Base-by-base conservation (phyloP, 129 eudicot genomes). In the Centaurea solstitialis region DNA sequence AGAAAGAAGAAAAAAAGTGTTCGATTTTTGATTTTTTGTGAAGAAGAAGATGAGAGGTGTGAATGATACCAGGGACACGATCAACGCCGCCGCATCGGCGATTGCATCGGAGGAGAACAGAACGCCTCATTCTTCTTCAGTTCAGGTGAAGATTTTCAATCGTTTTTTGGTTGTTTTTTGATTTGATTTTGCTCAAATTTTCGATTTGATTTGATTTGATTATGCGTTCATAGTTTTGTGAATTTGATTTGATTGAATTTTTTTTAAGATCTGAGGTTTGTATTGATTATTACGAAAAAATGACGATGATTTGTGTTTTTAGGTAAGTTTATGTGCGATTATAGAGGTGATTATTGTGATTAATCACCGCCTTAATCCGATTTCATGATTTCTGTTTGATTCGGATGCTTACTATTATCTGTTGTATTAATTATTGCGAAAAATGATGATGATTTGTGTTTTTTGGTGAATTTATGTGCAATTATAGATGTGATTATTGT, bases 41-140 rank as follows among this genome's bases (percentile, higher is more conserved):
- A 80, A 81, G 20, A 76, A 80, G 83, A 72, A 81, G 20, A 76
- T 83, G 83, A 72, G 83, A 45, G 85, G 74, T 43, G 81, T 77
- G 43, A 77, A 84, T 72, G 81, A 77, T 41, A 80, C 91, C 15
- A 77, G 61, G 28, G 87, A 85, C 0, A 88, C 91, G 74, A 82
- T 88, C 75, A 88, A 79, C 89, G 91, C 89, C 7, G 91, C 91
- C 23, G 91, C 91, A 0, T 76, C 80, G 68, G 91, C 79, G 79
- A 88, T 88, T 71, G 85, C 89, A 33, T 79, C 89, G n/a, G 87
- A 83, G 70, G 91, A 80, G 68, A 85, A 82, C 69, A 82, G 91
- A 64, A 21, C 53, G 37, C 84, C 78, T 76, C 84, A 41, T 38
- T 81, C 83, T 66, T 70, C 82, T 35, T 83, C 79, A n/a, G 79